phyloP scores from a whole-genome alignment of 1,284 basidiomycete genomes.

The Spongiforma sp. region DNA sequence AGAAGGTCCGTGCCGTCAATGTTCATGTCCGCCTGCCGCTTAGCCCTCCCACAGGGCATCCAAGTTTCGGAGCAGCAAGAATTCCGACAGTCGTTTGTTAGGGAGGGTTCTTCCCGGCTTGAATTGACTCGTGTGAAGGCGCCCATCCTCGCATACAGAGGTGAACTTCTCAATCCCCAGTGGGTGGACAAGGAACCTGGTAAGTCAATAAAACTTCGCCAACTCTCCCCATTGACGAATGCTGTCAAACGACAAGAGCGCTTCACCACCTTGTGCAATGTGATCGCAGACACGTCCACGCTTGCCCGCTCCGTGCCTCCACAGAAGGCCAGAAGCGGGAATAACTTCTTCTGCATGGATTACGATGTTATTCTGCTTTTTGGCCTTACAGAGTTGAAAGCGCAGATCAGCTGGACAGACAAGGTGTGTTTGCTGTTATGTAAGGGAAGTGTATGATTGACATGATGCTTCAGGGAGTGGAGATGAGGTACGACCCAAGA shows the following conservation, averaged over 20 bases:
- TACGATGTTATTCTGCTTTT: constrained; percentile 29
- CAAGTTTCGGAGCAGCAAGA: constrained; percentile 39
- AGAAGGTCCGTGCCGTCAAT: constrained; percentile 24
- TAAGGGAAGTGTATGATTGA: background rate
- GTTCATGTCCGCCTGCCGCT: too few relatives aligned
- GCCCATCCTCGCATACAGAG: constrained; percentile 21
- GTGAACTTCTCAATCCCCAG: constrained; percentile 6
- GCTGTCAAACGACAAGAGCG: background rate
- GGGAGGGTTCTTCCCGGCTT: background rate
- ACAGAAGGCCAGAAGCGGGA: background rate
- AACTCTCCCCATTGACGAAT: background rate
- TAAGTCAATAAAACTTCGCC: background rate
- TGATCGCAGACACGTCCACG: constrained; percentile 17
- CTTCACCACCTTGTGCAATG: constrained; percentile 24
- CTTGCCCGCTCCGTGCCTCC: constrained; percentile 4
- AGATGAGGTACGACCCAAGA: constrained; percentile 30
- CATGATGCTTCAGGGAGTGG: constrained; percentile 25
- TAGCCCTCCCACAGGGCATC: constrained; percentile 25
- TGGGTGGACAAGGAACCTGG: constrained; percentile 29
- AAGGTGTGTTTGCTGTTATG: constrained; percentile 5
- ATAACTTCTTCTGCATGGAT: constrained; percentile 20
- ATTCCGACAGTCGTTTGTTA: constrained; percentile 25
- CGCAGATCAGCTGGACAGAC: constrained; percentile 28
- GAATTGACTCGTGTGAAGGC: background rate
- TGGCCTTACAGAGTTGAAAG: constrained; percentile 31